These are phyloP conservation scores for Chrysanthemum makinoi DNA, from an alignment of 129 eudicot genomes.

Conservation along the genomic window DNA sequence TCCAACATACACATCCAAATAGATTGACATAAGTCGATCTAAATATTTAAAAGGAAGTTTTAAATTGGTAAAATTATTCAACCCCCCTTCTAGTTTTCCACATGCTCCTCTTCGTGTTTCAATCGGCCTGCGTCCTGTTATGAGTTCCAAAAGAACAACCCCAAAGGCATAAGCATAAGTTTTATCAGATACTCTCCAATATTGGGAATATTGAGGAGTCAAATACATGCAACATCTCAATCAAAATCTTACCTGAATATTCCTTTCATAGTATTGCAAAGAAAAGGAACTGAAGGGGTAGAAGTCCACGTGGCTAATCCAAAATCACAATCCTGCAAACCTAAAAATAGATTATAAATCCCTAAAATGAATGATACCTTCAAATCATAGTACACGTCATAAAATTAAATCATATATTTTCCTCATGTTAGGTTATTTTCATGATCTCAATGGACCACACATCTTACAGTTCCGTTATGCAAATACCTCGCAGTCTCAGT, in stretches of 20 bases:
- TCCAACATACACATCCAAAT: too few species aligned
- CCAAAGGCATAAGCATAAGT: slow-evolving; percentile 99
- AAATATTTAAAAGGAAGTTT: too few species aligned
- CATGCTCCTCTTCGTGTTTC: slow-evolving; percentile 75
- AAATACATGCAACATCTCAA: slow-evolving; percentile 39
- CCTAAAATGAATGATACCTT: background rate
- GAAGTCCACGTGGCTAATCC: slow-evolving; percentile 96
- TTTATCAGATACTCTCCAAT: slow-evolving; percentile 93
- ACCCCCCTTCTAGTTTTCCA: too few species aligned
- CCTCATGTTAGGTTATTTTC: slow-evolving; percentile 74
- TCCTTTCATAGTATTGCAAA: slow-evolving; percentile 97
- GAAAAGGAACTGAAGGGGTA: too few species aligned
- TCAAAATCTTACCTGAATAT: slow-evolving; percentile 76
- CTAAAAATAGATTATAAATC: slow-evolving; percentile 16
- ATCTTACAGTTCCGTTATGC: slow-evolving; percentile 82
- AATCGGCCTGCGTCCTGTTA: slow-evolving; percentile 91
- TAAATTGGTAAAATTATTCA: too few species aligned
- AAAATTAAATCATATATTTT: background rate
- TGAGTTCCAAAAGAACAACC: slow-evolving; percentile 82
- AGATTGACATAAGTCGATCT: too few species aligned
- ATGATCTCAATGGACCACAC: slow-evolving; percentile 98
- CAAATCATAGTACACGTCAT: background rate
- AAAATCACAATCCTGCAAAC: slow-evolving; percentile 80
- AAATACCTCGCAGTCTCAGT: slow-evolving; percentile 76
- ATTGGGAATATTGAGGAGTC: slow-evolving; percentile 97